A percentile compares a stretch with the other conserved stretches of the same genome.
These are phyloP conservation scores for Pythium periplocum DNA, from an alignment of 352 stramenopile genomes.

Conservation along the genomic window DNA sequence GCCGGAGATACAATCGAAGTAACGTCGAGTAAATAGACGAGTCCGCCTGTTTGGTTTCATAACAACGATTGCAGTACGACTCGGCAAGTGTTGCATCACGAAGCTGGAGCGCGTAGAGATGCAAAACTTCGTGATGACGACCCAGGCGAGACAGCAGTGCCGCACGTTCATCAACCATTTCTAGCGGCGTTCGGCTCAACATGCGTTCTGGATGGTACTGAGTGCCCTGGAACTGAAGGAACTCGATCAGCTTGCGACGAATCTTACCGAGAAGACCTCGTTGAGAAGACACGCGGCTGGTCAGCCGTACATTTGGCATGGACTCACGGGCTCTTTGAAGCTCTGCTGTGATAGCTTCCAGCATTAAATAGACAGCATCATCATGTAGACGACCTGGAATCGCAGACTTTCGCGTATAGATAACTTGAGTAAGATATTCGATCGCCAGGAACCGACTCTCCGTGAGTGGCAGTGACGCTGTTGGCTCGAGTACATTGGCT, in stretches of 20 bases:
- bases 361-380: constrained; percentile 71
- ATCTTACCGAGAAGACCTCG: constrained; percentile 48
- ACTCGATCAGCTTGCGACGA: constrained; percentile 56
- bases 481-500: constrained; percentile 7
- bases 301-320: constrained; percentile 20
- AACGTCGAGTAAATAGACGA: constrained; percentile 81
- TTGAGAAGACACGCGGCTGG: constrained; percentile 52
- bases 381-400: constrained; percentile 59
- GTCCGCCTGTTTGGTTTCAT: constrained; percentile 62
- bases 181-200: constrained; percentile 58
- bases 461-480: constrained; percentile 36
- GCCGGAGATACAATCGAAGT: constrained; percentile 67
- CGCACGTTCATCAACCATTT: constrained; percentile 81
- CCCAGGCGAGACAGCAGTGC: constrained; percentile 68
- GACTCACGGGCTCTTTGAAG: constrained; percentile 12
- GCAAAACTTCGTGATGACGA: constrained; percentile 74
- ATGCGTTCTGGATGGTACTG: constrained; percentile 77
- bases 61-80: constrained; percentile 79
- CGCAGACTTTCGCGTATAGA: constrained; percentile 28
- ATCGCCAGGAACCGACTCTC: constrained; percentile 68
- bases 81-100: constrained; percentile 68
- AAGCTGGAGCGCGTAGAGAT: constrained; percentile 74
- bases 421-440: constrained; percentile 75
- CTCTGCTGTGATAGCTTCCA: constrained; percentile 61
- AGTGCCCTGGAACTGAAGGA: constrained; percentile 48